Percentiles rank a stretch among this genome's conserved stretches.
phyloP scores from a whole-genome alignment of 306 rosid species.

The Ceratonia siliqua region DNA sequence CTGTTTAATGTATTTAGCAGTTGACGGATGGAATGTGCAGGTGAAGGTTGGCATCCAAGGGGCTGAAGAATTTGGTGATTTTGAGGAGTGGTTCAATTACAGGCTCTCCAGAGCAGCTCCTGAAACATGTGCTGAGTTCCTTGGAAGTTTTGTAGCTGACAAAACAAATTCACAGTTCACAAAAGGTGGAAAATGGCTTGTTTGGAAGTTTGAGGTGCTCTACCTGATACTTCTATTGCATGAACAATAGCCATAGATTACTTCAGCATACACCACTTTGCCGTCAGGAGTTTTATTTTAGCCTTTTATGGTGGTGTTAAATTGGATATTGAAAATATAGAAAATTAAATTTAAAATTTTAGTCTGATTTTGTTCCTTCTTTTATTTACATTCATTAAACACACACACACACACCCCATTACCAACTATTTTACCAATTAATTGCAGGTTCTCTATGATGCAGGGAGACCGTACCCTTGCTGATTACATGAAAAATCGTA shows the following conservation, averaged over 20 bases:
- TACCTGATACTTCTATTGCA: conserved; percentile 18
- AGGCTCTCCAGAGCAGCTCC: conserved; percentile 98
- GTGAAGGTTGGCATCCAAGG: conserved; percentile 76
- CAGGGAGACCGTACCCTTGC: conserved; percentile 86
- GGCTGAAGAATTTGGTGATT: conserved; percentile 80
- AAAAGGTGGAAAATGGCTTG: conserved; percentile 96
- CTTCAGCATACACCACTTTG: conserved; percentile 11
- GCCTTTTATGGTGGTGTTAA: not conserved
- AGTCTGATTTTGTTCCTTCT: conserved; percentile 9
- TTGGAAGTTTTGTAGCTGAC: conserved; percentile 88
- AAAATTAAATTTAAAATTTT: not conserved
- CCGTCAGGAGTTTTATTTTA: conserved; percentile 1
- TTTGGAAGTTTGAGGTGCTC: conserved; percentile 96
- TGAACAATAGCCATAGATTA: conserved; percentile 21
- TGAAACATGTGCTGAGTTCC: conserved; percentile 92
- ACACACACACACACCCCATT: not conserved
- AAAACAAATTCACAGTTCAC: conserved; percentile 63
- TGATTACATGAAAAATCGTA: conserved; percentile 84
- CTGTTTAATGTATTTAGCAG: not conserved
- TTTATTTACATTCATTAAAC: conserved; percentile 16
- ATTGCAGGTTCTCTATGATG: conserved; percentile 39
- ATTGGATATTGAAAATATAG: conserved; percentile 21
- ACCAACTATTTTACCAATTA: conserved; percentile 39
- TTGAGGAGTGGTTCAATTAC: conserved; percentile 93
- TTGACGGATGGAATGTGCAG: conserved; percentile 50